These are phyloP conservation scores for Pichia sp. DNA, from an alignment of 1,139 yeast genomes.

Conservation along the genomic window DNA sequence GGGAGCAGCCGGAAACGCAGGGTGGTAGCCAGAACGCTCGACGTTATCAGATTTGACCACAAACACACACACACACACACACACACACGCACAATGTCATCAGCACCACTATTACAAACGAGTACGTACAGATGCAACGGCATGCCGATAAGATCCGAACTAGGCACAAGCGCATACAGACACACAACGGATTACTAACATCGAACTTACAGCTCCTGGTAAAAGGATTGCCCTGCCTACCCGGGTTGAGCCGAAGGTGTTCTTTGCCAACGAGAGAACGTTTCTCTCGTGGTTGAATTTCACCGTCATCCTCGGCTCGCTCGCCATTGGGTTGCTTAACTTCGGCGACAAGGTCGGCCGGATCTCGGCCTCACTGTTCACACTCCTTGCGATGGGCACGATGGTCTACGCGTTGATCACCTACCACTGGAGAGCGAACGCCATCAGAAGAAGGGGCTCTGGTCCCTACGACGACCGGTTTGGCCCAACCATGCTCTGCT, in stretches of 20 bases:
- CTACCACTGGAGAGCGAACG: slow-evolving; percentile 99
- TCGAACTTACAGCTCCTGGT: slow-evolving; percentile 37
- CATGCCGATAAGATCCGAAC: background rate
- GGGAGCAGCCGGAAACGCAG: background rate
- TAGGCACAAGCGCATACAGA: background rate
- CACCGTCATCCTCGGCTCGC: slow-evolving; percentile 93
- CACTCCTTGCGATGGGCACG: slow-evolving; percentile 93
- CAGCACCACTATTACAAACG: slow-evolving; percentile 60
- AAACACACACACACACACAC: background rate
- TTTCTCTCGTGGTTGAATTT: slow-evolving; percentile 97
- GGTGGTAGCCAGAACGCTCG: no score
- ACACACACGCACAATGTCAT: slow-evolving; percentile 38
- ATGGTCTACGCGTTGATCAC: slow-evolving; percentile 94
- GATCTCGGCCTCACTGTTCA: slow-evolving; percentile 89
- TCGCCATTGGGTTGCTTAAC: slow-evolving; percentile 91
- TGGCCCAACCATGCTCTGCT: slow-evolving; percentile 98
- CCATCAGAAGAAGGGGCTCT: slow-evolving; percentile 92
- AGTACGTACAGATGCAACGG: slow-evolving; percentile 34
- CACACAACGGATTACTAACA: slow-evolving; percentile 24
- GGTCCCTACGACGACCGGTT: slow-evolving; percentile 98
- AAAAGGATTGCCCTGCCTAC: slow-evolving; percentile 97
- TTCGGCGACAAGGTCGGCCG: slow-evolving; percentile 94
- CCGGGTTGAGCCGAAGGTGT: slow-evolving; percentile 96
- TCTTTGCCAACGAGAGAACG: slow-evolving; percentile 98
- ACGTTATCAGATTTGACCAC: no score